A percentile compares a stretch with the other conserved stretches of the same genome.
These are phyloP conservation scores for Globisporangium spinosum DNA, from an alignment of 352 stramenopile genomes.

Conservation along the genomic window DNA sequence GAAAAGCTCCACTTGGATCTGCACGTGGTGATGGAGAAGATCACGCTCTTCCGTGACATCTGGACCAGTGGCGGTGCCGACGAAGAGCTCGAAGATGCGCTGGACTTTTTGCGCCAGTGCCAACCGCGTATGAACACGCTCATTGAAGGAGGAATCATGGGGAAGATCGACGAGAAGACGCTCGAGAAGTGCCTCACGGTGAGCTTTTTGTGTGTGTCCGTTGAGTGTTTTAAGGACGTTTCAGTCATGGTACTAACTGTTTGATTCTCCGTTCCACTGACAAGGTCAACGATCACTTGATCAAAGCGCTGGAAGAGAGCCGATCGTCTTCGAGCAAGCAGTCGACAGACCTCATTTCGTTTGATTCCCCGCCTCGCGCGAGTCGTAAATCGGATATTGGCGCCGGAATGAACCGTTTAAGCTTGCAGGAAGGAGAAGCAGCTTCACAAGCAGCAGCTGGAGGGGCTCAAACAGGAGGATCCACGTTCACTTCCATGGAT, in stretches of 20 bases:
- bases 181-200: conserved; percentile 84
- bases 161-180: conserved; percentile 79
- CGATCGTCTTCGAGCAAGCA: conserved; percentile 18
- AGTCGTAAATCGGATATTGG: conserved; percentile 23
- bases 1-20: conserved; percentile 69
- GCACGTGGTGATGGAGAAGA: conserved; percentile 70
- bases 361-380: conserved; percentile 49
- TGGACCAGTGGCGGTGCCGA: conserved; percentile 24
- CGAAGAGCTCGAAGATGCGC: conserved; percentile 59
- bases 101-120: conserved; percentile 83
- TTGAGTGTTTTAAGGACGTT: not conserved
- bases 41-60: conserved; percentile 44
- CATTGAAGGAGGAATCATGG: conserved; percentile 82
- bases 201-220: not conserved
- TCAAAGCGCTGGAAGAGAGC: conserved; percentile 71
- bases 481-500: conserved; percentile 35
- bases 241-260: not conserved
- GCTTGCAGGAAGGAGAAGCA: conserved; percentile 21
- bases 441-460: not conserved
- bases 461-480: conserved; percentile 14
- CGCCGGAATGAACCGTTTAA: conserved; percentile 28
- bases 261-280: not conserved
- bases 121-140: conserved; percentile 86
- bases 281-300: conserved; percentile 81
- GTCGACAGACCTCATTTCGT: conserved; percentile 48